Evolutionary conservation across 148 eudicot species (phyloP).

Genomic region (Suaeda aralocaspica): DNA sequence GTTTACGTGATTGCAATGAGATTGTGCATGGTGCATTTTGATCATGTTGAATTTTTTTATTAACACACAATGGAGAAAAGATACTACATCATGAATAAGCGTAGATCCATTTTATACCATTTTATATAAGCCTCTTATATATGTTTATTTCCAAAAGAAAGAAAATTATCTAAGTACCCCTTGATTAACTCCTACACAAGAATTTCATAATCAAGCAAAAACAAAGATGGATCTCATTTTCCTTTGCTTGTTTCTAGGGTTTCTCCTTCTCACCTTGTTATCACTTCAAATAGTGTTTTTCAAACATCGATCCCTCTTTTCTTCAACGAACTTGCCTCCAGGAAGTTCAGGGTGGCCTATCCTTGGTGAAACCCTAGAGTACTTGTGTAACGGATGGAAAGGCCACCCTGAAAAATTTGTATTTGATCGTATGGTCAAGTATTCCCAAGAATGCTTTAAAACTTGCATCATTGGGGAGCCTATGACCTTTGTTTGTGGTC

Average conservation of each 20-base stretch:
- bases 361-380: slow-evolving; percentile 40
- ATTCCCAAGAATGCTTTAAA: slow-evolving; percentile 27
- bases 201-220: neutral
- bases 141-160: too few relatives aligned
- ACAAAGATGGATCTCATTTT: slow-evolving; percentile 25
- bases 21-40: too few relatives aligned
- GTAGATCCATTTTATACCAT: too few relatives aligned
- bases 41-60: too few relatives aligned
- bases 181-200: neutral
- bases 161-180: too few relatives aligned
- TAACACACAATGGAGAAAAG: too few relatives aligned
- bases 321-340: slow-evolving; percentile 32
- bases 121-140: too few relatives aligned
- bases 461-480: slow-evolving; percentile 30
- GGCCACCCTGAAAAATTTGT: slow-evolving; percentile 37
- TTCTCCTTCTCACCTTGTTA: slow-evolving; percentile 16
- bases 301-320: neutral
- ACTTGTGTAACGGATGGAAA: slow-evolving; percentile 26
- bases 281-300: slow-evolving; percentile 21
- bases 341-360: slow-evolving; percentile 38
- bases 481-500: slow-evolving; percentile 32
- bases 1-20: too few relatives aligned
- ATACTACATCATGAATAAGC: too few relatives aligned
- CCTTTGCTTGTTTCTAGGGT: slow-evolving; percentile 20
- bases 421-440: slow-evolving; percentile 24